Evolutionary conservation across 768 basidiomycete species (phyloP).

Genomic region (Cytidiella melzeri): DNA sequence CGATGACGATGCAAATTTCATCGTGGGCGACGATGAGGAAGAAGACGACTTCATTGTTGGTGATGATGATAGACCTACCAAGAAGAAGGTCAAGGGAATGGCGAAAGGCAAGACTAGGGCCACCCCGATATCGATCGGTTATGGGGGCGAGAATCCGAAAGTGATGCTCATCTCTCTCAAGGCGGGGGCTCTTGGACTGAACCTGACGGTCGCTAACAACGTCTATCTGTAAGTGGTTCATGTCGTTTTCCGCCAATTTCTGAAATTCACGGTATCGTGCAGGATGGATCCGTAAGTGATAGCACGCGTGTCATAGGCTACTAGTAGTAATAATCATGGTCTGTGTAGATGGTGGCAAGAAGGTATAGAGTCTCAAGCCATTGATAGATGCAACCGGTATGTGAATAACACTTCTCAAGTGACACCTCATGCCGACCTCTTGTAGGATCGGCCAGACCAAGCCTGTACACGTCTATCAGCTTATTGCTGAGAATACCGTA

Average conservation of each 20-base stretch:
- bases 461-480: slow-evolving; percentile 79
- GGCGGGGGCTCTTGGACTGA: slow-evolving; percentile 77
- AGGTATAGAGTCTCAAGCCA: slow-evolving; percentile 80
- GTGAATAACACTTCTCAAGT: neutral
- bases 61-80: slow-evolving; percentile 22
- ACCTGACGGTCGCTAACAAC: slow-evolving; percentile 86
- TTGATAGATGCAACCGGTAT: slow-evolving; percentile 71
- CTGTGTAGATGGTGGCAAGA: slow-evolving; percentile 84
- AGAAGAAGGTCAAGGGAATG: slow-evolving; percentile 28
- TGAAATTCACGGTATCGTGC: neutral
- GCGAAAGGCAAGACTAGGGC: slow-evolving; percentile 24
- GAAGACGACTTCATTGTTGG: slow-evolving; percentile 33
- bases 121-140: slow-evolving; percentile 20
- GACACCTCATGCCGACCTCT: neutral
- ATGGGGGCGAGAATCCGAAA: slow-evolving; percentile 47
- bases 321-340: neutral
- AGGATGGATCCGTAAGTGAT: slow-evolving; percentile 79
- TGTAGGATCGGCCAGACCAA: slow-evolving; percentile 74
- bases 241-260: neutral
- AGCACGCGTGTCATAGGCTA: neutral
- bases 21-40: slow-evolving; percentile 12
- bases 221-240: slow-evolving; percentile 61
- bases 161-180: slow-evolving; percentile 88
- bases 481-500: slow-evolving; percentile 86
- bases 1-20: slow-evolving; percentile 19